Base-by-base conservation (phyloP, 1,284 basidiomycete genomes). In the Apiotrichum montevideense region DNA sequence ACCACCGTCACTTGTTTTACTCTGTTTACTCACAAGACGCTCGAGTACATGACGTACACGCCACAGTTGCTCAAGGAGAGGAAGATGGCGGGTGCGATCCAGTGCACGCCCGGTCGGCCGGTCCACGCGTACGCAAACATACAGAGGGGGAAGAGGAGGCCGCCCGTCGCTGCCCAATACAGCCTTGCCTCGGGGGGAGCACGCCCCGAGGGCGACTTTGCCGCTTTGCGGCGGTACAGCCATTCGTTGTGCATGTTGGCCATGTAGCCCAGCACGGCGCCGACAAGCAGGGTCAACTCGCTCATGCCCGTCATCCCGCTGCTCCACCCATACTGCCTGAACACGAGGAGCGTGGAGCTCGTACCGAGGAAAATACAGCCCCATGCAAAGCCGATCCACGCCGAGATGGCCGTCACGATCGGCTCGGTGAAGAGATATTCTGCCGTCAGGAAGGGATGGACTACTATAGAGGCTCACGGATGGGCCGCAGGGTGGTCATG, bases 221-320 rank as follows among this genome's bases (percentile, higher is more conserved):
- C 33, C 2, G 68, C 59, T 2, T 71, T 62, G 10, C 62, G 56
- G 15, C 47, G 52, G 56, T 72, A 74, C 11, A 74, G 61, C 33
- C 58, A 35, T 49, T 74, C 70, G 58, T 73, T 72, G 55, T 68
- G 74, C 56, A 50, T 71, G 72, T 90, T 87, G 43, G 85, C 84
- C 32, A 87, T 65, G 42, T 87, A 85, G 0, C 88, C 90, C 42
- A 90, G 58, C 63, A 83, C 81, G 2, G 87, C 84, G 9, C 89
- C 90, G 40, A 80, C 64, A 62, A 86, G 64, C 6, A 73, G 65
- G 2, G 61, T 71, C 64, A 66, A 35, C 48, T 71, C 62, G n/a
- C 68, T 56, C 13, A 59, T 59, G 1, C 71, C 73, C 5, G 63
- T 58, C 51, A 67, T 52, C 4, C 71, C 74, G 9, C 57, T 49